Base-by-base conservation (phyloP, 2,329 filamentous ascomycete genomes). In the Bipolaris victoriae region DNA sequence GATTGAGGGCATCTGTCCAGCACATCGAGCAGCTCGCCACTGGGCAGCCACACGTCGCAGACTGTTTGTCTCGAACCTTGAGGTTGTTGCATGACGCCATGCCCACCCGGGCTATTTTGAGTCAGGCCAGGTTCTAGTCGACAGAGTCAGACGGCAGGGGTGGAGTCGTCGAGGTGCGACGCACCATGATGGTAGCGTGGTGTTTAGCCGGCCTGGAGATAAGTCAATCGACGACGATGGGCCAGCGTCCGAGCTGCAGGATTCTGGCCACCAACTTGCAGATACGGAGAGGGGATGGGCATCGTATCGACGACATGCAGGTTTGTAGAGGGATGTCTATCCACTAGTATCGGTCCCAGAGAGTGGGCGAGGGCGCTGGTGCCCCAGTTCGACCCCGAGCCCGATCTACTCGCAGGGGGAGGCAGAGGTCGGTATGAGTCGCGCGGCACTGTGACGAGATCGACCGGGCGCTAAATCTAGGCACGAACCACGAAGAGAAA, bases 391-490 rank as follows among this genome's bases (percentile, higher is more conserved):
- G 22, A 26, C 36, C 29, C 29, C 20, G 39, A 41, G 26, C 35
- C 7, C 20, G 36, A 52, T 37, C 31, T 9, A 18, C 35, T 46
- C n/a, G 13, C 20, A 43, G 40, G 39, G 50, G 16, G 24, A 26
- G 31, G 26, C 33, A 56, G 24, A 29, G 11, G 5, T 18, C 37
- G 35, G 39, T 24, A 37, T 24, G 44, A 43, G 18, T 56, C 48
- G 52, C 48, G 40, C 31, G 47, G 29, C 26, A 24, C 39, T 40
- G 18, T 18, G 26, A 48, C 33, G 46, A 39, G 52, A 56, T 59
- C 57, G 57, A 33, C 57, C 57, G 57, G 57, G 52, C 57, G 44
- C 57, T 59, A 56, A 51, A 20, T 24, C 18, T 20, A 45, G 45
- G 18, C n/a, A 49, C 24, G 45, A 54, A 49, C 50, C 33, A 45